Conservation (phyloP, 2,329 filamentous ascomycete species). For the Berkeleyomyces rouxiae region DNA sequence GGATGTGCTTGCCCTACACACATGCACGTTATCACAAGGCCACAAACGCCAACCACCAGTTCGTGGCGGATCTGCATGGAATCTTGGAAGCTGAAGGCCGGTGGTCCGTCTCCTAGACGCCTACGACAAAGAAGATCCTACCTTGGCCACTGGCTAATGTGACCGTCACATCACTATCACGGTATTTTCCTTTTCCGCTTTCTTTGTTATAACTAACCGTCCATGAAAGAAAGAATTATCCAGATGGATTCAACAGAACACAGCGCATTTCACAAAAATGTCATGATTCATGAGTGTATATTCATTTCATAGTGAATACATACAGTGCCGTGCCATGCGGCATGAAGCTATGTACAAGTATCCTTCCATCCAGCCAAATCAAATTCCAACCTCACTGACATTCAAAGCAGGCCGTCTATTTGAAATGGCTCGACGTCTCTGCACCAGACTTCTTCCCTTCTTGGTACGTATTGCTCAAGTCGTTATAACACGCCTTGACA, state of each 20-base stretch:
- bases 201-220: too few species aligned
- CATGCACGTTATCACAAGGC: neutral
- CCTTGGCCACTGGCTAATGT: neutral
- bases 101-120: neutral
- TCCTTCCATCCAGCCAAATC: neutral
- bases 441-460: slow-evolving; percentile 27
- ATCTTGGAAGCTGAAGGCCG: neutral
- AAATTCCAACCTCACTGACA: neutral
- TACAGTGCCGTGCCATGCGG: too few species aligned
- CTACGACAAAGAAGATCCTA: neutral
- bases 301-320: too few species aligned
- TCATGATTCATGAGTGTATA: too few species aligned
- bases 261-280: too few species aligned
- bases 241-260: too few species aligned
- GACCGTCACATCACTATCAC: neutral
- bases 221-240: too few species aligned
- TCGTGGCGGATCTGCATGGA: neutral
- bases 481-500: slow-evolving; percentile 32
- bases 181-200: neutral
- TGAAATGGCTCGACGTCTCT: slow-evolving; percentile 33
- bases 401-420: slow-evolving; percentile 17
- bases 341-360: too few species aligned
- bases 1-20: neutral
- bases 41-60: neutral
- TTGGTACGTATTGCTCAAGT: slow-evolving; percentile 32